phyloP scores from a whole-genome alignment of 305 asterid genomes.

The Fraxinus baroniana region DNA sequence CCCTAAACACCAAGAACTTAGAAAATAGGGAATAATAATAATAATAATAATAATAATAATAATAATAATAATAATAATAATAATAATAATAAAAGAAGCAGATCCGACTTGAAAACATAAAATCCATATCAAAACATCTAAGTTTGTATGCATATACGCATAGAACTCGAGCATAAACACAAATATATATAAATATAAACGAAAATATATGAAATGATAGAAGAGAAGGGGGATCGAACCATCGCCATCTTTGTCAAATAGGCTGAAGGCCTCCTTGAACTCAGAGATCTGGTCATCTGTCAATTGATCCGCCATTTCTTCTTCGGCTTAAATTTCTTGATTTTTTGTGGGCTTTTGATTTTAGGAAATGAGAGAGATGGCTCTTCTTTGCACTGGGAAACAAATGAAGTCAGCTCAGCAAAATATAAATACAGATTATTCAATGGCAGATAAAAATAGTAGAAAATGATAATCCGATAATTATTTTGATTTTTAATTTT shows the following conservation, averaged over 20 bases:
- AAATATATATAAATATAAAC: not conserved
- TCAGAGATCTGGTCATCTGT: constrained; percentile 51
- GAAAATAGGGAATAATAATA: not conserved
- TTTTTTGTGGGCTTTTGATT: not conserved
- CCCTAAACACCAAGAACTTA: not conserved
- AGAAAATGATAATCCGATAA: not conserved
- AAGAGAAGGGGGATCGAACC: constrained; percentile 31
- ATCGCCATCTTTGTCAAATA: constrained; percentile 51
- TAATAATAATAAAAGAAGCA: not conserved
- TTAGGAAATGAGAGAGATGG: constrained; percentile 13
- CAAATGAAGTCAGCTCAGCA: constrained; percentile 32
- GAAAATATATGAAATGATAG: not conserved
- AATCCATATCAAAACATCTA: constrained; percentile 12
- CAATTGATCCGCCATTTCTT: constrained; percentile 46
- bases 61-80: too few relatives aligned
- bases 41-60: too few relatives aligned
- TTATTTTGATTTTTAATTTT: not conserved
- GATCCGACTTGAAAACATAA: constrained; percentile 25
- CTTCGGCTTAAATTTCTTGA: constrained; percentile 2
- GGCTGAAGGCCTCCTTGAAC: constrained; percentile 56
- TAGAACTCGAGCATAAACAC: not conserved
- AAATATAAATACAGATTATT: not conserved
- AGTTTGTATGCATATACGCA: not conserved
- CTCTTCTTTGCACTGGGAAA: constrained; percentile 20
- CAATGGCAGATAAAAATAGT: not conserved